Percentiles rank a stretch among this genome's conserved stretches.
These are phyloP conservation scores for Argentina anserina DNA, from an alignment of 306 rosid genomes.

Conservation along the genomic window DNA sequence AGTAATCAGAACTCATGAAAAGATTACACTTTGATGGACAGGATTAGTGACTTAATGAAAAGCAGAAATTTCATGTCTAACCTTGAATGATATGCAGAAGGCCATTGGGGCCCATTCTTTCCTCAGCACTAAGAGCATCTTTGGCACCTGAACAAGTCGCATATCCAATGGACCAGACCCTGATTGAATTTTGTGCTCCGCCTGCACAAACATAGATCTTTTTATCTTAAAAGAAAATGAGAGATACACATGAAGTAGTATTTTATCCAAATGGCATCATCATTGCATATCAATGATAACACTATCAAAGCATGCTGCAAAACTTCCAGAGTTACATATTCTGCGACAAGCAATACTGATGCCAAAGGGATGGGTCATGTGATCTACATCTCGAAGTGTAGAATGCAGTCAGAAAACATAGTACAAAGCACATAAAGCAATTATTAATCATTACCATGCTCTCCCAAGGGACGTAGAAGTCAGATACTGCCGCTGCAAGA, in stretches of 20 bases:
- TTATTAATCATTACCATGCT: conserved; percentile 66
- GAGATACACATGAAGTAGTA: background rate
- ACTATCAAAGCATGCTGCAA: background rate
- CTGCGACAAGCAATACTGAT: background rate
- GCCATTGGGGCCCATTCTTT: conserved; percentile 76
- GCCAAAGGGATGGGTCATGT: background rate
- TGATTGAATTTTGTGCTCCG: conserved; percentile 89
- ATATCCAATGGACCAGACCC: conserved; percentile 78
- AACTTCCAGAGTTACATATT: background rate
- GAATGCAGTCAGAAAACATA: background rate
- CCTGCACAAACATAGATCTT: conserved; percentile 38
- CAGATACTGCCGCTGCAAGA: conserved; percentile 96
- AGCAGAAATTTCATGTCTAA: conserved; percentile 21
- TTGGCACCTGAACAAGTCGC: conserved; percentile 86
- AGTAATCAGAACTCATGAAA: background rate
- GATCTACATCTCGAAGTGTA: background rate
- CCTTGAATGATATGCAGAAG: conserved; percentile 92
- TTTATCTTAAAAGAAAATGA: background rate
- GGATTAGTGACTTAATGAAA: background rate
- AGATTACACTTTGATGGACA: background rate
- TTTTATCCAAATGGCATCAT: background rate
- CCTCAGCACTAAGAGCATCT: conserved; percentile 75
- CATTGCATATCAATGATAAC: background rate
- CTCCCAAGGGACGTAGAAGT: conserved; percentile 90
- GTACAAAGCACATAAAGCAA: background rate